Percentiles rank a stretch among this genome's conserved stretches.
phyloP scores from a whole-genome alignment of 768 basidiomycete genomes.

The Tulasnella sp. region DNA sequence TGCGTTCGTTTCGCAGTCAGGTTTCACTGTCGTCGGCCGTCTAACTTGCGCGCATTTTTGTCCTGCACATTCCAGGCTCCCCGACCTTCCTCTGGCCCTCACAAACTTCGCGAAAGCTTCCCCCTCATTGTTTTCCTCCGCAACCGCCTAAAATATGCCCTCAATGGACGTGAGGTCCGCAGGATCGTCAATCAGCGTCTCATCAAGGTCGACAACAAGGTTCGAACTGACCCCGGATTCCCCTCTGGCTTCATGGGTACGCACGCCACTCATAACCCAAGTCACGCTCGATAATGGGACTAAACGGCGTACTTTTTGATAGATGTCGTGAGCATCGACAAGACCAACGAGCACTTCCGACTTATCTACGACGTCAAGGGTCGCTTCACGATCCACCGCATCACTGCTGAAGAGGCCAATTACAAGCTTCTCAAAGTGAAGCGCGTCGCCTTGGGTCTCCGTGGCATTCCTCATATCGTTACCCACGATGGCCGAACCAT shows the following conservation, averaged over 20 bases:
- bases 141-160: slow-evolving; percentile 98
- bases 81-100: slow-evolving; percentile 95
- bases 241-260: slow-evolving; percentile 96
- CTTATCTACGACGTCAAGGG: slow-evolving; percentile 99
- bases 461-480: slow-evolving; percentile 94
- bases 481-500: slow-evolving; percentile 99
- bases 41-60: slow-evolving; percentile 15
- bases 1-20: slow-evolving; percentile 42
- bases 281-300: neutral
- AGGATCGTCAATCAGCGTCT: slow-evolving; percentile 92
- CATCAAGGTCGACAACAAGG: slow-evolving; percentile 98
- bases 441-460: slow-evolving; percentile 84
- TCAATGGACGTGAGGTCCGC: slow-evolving; percentile 94
- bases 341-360: slow-evolving; percentile 99
- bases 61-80: slow-evolving; percentile 60
- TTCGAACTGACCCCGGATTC: slow-evolving; percentile 95
- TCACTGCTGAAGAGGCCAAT: slow-evolving; percentile 92
- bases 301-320: neutral
- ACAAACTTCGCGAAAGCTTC: slow-evolving; percentile 97
- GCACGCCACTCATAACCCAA: slow-evolving; percentile 36
- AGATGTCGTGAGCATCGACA: slow-evolving; percentile 98
- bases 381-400: slow-evolving; percentile 99
- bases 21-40: neutral
- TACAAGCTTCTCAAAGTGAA: slow-evolving; percentile 97
- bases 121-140: slow-evolving; percentile 97